A percentile compares a stretch with the other conserved stretches of the same genome.
Evolutionary conservation across 225 moss, liverwort and hornwort species (phyloP).

Genomic region (Neckera pumila): DNA sequence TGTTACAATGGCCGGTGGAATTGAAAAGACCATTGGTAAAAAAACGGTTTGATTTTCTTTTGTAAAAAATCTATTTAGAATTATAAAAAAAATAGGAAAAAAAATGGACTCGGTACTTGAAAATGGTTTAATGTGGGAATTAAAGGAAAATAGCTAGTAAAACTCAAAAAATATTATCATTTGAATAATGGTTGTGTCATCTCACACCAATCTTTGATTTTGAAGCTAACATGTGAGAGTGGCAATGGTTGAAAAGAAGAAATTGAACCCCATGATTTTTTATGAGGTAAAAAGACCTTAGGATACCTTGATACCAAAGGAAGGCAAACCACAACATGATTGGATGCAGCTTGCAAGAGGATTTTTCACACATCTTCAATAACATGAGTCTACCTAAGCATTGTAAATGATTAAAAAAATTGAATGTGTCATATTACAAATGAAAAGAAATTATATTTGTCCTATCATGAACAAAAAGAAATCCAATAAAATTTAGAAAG

Average conservation of each 20-base stretch:
- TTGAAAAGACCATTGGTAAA: background rate
- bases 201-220: background rate
- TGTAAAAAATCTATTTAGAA: rapidly evolving
- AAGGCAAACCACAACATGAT: background rate
- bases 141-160: too few species aligned
- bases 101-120: too few species aligned
- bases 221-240: background rate
- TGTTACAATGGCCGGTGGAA: background rate
- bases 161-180: background rate
- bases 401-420: background rate
- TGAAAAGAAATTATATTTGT: background rate
- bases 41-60: too few species aligned
- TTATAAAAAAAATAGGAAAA: rapidly evolving
- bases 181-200: rapidly evolving
- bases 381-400: background rate
- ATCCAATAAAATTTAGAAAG: background rate
- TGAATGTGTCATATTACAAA: rapidly evolving
- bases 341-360: background rate
- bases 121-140: too few species aligned
- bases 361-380: background rate
- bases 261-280: background rate
- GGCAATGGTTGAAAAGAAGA: background rate
- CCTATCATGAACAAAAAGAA: background rate
- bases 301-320: background rate
- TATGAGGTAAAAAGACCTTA: background rate